phyloP scores from a whole-genome alignment of 495 filamentous ascomycete genomes.

The Talaromyces liani region DNA sequence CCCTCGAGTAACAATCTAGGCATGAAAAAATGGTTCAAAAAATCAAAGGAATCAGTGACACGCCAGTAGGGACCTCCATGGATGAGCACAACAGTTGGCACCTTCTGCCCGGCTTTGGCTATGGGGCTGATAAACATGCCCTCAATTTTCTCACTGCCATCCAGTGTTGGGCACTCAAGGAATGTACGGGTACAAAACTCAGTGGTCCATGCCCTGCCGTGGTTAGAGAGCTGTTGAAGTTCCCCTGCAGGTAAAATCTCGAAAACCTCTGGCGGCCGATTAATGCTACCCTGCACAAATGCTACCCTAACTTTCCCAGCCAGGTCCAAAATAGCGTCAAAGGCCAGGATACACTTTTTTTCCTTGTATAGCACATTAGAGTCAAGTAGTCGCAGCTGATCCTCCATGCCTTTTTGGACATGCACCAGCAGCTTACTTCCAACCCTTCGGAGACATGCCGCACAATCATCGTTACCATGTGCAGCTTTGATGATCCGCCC shows the following conservation, averaged over 20 bases:
- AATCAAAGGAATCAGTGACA: constrained; percentile 17
- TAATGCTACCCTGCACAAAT: constrained; percentile 1
- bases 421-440: not conserved
- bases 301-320: not conserved
- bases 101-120: not conserved
- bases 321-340: not conserved
- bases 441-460: not conserved
- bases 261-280: constrained; percentile 1
- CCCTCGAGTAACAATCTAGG: constrained; percentile 18
- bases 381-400: not conserved
- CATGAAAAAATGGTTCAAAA: constrained; percentile 15
- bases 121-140: not conserved
- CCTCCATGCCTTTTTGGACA: not conserved
- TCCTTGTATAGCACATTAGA: not conserved
- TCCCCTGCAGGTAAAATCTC: not conserved
- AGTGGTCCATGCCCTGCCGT: not conserved
- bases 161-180: not conserved
- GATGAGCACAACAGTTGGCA: constrained; percentile 20
- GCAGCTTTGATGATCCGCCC: not conserved
- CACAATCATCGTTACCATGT: constrained; percentile 1
- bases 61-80: constrained; percentile 26
- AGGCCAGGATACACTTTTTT: not conserved
- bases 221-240: not conserved
- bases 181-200: not conserved
- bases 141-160: not conserved